Base-by-base conservation (phyloP, 2,329 filamentous ascomycete species). In the Colletotrichum salicis region DNA sequence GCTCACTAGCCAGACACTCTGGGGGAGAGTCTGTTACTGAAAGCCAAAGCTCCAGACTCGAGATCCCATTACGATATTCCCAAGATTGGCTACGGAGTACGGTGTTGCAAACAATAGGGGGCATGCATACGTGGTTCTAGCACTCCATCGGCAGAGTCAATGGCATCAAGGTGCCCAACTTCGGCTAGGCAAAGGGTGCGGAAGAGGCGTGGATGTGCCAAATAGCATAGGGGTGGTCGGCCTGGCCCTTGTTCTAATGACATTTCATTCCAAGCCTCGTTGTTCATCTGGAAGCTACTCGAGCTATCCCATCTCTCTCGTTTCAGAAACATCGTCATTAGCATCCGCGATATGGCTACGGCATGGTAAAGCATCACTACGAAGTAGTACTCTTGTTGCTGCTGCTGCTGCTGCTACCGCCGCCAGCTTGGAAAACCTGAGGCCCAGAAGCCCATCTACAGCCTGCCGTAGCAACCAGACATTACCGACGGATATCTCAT, bases 211-310 rank as follows among this genome's bases (percentile, higher is more conserved):
- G 45, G 45, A 51, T 51, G 57, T 67, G 35, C 29, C 31, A 68
- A 71, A 68, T 41, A 58, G 33, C 58, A 41, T 31, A 58, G 31
- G 64, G 41, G 45, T 35, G 31, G 68, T 52, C 27, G 7, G 64
- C 37, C 33, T 27, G 31, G n/a, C 11, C 58, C 19, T 68, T 24
- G 64, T 37, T 27, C 22, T 70, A 41, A 70, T 60, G 35, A 72
- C 13, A 61, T 33, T 61, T n/a, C 65, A 69, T 72, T 72, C 70
- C 65, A 70, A 59, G 55, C 60, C 45, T 52, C 31, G 8, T 37
- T 63, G 22, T n/a, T 11, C 31, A 22, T 27, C 31, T 12, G 6
- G 59, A 63, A 19, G 22, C 12, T 8, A 63, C n/a, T 54, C 12
- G 3, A 27, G 35, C 19, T 29, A 29, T 19, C 13, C 48, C 15